Evolutionary conservation across 768 basidiomycete species (phyloP).

Genomic region (Trametes elegans): DNA sequence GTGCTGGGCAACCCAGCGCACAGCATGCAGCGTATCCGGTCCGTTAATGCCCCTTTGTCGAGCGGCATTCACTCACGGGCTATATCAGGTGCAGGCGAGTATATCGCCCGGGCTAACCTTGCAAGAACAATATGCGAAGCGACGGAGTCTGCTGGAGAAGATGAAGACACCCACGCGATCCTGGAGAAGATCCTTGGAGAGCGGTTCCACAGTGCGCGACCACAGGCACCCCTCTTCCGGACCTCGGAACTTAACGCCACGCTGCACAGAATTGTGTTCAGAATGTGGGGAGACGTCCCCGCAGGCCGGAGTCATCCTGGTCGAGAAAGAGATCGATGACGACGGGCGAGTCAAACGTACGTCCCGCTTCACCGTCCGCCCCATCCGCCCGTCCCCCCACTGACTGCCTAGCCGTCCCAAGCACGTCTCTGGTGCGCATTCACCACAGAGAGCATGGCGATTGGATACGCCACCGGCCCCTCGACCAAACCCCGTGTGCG

Average conservation of each 20-base stretch:
- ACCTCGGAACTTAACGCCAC: background rate
- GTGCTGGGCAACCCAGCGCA: slow-evolving; percentile 58
- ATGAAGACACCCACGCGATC: slow-evolving; percentile 55
- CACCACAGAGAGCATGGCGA: slow-evolving; percentile 79
- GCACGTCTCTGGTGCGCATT: slow-evolving; percentile 83
- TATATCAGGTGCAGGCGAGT: slow-evolving; percentile 65
- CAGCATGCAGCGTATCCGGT: slow-evolving; percentile 77
- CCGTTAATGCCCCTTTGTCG: background rate
- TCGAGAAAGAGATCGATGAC: slow-evolving; percentile 46
- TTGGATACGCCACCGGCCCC: slow-evolving; percentile 62
- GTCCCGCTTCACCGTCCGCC: slow-evolving; percentile 8
- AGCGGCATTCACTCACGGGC: background rate
- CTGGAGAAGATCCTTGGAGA: slow-evolving; percentile 45
- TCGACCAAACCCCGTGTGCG: slow-evolving; percentile 58
- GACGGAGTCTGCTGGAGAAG: slow-evolving; percentile 29
- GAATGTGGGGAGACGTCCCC: slow-evolving; percentile 43
- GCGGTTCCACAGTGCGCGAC: slow-evolving; percentile 53
- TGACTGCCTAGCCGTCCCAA: slow-evolving; percentile 25
- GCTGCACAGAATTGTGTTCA: background rate
- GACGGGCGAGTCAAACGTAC: slow-evolving; percentile 29
- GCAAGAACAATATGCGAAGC: slow-evolving; percentile 55
- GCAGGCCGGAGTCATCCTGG: slow-evolving; percentile 60
- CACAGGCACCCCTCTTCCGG: background rate
- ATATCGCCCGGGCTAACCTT: slow-evolving; percentile 56
- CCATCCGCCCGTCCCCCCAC: background rate